phyloP scores from a whole-genome alignment of 768 basidiomycete species.

The Russula emetica region DNA sequence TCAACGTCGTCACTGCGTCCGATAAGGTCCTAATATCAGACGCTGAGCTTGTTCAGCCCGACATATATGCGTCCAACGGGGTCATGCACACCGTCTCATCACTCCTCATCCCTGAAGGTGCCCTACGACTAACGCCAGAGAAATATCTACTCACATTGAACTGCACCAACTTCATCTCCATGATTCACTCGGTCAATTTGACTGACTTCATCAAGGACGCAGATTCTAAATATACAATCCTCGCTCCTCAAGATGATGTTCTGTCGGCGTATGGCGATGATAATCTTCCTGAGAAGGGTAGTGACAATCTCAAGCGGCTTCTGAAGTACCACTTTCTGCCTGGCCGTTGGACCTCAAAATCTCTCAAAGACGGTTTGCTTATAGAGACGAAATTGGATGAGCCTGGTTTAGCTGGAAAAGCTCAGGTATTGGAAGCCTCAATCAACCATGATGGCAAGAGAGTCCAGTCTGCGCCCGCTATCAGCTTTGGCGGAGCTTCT shows the following conservation, averaged over 20 bases:
- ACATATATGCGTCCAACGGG: conserved; percentile 92
- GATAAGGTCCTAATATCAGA: conserved; percentile 54
- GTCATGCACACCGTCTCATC: conserved; percentile 87
- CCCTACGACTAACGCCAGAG: conserved; percentile 83
- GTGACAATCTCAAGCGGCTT: conserved; percentile 62
- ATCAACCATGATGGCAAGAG: conserved; percentile 53
- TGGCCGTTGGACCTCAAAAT: conserved; percentile 65
- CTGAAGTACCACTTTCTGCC: conserved; percentile 91
- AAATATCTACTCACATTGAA: conserved; percentile 91
- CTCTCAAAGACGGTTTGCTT: conserved; percentile 69
- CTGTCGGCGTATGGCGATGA: conserved; percentile 50
- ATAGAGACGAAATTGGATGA: conserved; percentile 77
- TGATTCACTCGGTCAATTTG: conserved; percentile 81
- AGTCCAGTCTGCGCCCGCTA: conserved; percentile 48
- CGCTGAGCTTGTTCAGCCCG: conserved; percentile 62
- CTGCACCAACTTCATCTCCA: conserved; percentile 84
- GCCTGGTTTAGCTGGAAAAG: conserved; percentile 59
- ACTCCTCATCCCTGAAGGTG: conserved; percentile 71
- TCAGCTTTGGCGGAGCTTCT: conserved; percentile 80
- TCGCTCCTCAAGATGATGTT: conserved; percentile 88
- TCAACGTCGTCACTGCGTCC: conserved; percentile 54
- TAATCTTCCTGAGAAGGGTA: conserved; percentile 61
- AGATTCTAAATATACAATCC: conserved; percentile 72
- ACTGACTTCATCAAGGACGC: conserved; percentile 65
- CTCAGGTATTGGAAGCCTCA: conserved; percentile 66